A percentile compares a stretch with the other conserved stretches of the same genome.
These are phyloP conservation scores for Clonostachys sp. DNA, from an alignment of 2,329 filamentous ascomycete species.

Conservation along the genomic window DNA sequence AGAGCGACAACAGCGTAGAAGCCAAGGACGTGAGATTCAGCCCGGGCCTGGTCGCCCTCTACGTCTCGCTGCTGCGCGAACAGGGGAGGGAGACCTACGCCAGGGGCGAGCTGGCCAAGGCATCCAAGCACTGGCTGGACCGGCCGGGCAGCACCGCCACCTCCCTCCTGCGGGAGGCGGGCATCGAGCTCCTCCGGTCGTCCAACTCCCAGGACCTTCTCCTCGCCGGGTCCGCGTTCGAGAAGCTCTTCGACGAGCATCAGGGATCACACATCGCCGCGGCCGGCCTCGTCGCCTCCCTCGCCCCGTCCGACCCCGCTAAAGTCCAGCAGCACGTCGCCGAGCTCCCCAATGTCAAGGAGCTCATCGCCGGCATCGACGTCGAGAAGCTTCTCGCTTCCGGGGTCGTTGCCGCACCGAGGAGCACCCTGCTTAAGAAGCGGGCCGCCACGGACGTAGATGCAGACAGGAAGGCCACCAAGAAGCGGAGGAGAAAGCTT, in stretches of 20 bases:
- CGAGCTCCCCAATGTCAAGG: constrained; percentile 56
- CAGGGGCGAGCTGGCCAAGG: constrained; percentile 70
- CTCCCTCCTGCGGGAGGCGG: constrained; percentile 76
- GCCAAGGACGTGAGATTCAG: constrained; percentile 71
- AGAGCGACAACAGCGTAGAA: constrained; percentile 50
- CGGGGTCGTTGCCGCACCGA: constrained; percentile 48
- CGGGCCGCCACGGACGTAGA: constrained; percentile 32
- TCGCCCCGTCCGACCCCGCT: constrained; percentile 56
- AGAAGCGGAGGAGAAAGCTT: constrained; percentile 55
- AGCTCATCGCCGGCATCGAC: constrained; percentile 57
- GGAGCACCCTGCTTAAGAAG: constrained; percentile 40
- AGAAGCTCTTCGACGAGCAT: constrained; percentile 61
- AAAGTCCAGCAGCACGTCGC: constrained; percentile 50
- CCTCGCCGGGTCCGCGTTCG: constrained; percentile 75
- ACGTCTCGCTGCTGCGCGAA: constrained; percentile 72
- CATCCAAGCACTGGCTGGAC: constrained; percentile 75
- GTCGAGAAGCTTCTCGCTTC: constrained; percentile 57
- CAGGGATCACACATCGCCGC: constrained; percentile 64
- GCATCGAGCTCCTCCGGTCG: constrained; percentile 76
- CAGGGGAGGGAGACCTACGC: constrained; percentile 71
- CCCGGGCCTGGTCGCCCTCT: constrained; percentile 77
- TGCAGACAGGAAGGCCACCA: constrained; percentile 34
- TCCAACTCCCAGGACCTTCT: constrained; percentile 62
- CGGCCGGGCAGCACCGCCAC: constrained; percentile 41
- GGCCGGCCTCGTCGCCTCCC: constrained; percentile 82